Evolutionary conservation across 345 rosid genomes (phyloP), one percentile per base, ranked within the genome.

Genomic region (Eucalyptus grandis): DNA sequence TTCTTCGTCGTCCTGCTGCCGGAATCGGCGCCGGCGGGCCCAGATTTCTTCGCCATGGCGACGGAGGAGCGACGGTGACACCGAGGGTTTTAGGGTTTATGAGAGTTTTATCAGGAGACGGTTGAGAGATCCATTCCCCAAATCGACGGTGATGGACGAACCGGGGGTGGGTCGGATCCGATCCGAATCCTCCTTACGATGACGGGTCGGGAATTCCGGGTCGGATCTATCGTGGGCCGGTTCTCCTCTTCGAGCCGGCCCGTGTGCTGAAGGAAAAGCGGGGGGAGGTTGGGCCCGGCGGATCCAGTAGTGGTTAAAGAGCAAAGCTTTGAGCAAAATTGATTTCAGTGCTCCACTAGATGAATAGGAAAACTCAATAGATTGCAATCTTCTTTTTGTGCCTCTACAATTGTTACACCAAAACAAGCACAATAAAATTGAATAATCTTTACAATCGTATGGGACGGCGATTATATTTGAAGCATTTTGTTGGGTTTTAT

Each of bases 1-100:
- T 89, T 89, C 88, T 91, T 95, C 92, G 90, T 93, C 90, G 91
- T 90, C 44, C 43, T 67, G 62, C 62, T 27, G 87, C 88, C 80
- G 43, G 89, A 82, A 81, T 46, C 56, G 14, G 89, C 31, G 86
- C 37, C 40, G 19, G 49, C 53, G 49, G 21, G 83, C 67, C 43
- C 67, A 85, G 89, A 89, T 82, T 87, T 91, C 90, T 89, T 92
- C 86, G 90, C 91, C 93, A 91, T 87, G 49, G 49, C 67, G 65
- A 77, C 26, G 47, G 37, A 77, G 46, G 87, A 19, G 58, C 4
- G 43, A 17, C 53, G 58, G 58, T 49, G 89, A 37, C 49, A 21
- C 77, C 3, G 49, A 10, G 53, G 27, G 89, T 12, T 16, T 82
- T 87, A 88, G 88, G 91, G 92, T 91, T 89, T 89, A 58, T 21